Evolutionary conservation across 345 rosid species (phyloP), one percentile per base, ranked within the genome.

Genomic region (Reutealis trisperma): DNA sequence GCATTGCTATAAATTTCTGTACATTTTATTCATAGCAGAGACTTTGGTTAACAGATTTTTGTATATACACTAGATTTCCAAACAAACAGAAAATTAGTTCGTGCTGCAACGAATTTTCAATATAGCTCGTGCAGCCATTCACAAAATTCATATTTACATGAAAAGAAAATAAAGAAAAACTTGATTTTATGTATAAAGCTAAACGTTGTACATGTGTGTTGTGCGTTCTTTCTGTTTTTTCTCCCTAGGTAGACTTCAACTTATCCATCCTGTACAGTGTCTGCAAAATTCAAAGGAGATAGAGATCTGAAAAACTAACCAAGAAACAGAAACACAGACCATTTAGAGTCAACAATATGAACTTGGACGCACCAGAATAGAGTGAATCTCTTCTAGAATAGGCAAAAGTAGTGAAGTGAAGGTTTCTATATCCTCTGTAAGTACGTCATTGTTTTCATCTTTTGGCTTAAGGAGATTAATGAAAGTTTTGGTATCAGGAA

Each of bases 401-500:
- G 97, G 92, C 61, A 66, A 63, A 14, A 90, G 83, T 42, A 90
- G 81, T 18, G 90, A 85, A 76, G 85, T 78, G 67, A 93, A 83
- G 18, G 89, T 78, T 73, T 86, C 89, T 71, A 89, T 80, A 44
- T 93, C 96, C 80, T 86, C 97, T 49, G 81, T 83, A 25, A 91
- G 78, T 72, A 62, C 79, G 54, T 89, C 91, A 16, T 34, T 61
- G 54, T 64, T 83, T 67, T 88, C 91, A 54, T 89, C 93, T 81
- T 82, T 89, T 47, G 81, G 87, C 83, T 79, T 82, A 10, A 94
- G 88, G 47, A 90, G 86, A 67, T 76, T 67, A 44, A 88, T 81
- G 87, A 91, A 89, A 24, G 92, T 88, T 67, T 82, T 86, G 52
- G 71, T 86, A 70, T 91, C 97, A 3, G 97, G 97, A 37, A 94